Base-by-base conservation (phyloP, 2,329 filamentous ascomycete species). In the Pseudocercospora ulei region DNA sequence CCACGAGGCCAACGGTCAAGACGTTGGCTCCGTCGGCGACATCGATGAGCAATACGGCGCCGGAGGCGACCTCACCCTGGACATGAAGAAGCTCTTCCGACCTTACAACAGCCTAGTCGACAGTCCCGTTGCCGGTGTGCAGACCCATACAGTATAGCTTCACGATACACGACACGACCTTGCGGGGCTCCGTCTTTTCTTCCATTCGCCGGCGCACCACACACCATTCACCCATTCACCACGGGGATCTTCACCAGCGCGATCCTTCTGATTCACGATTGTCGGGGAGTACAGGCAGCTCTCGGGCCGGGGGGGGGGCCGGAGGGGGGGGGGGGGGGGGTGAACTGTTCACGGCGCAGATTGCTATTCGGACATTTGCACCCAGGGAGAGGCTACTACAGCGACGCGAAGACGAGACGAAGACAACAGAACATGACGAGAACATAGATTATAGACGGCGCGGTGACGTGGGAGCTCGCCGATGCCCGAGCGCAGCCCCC, bases 61-160 rank as follows among this genome's bases (percentile, higher is more conserved):
- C 25, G 52, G 46, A 34, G 66, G 67, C 48, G 71, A 80, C 56
- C 66, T 80, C 50, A 80, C 75, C 5, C 66, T 83, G 44, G 73
- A 83, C 60, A 81, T 83, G 78, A 75, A 75, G 54, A 68, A 76
- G 51, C 66, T 85, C 35, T 83, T 84, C 59, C 75, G 70, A 54
- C 78, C 78, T 9, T 66, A 68, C 56, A 57, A 62, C 40, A 53
- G 54, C 28, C 51, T 55, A 27, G 31, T 54, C 36, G 54, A 60
- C 41, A 56, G 55, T 35, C 56, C 56, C n/a, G 49, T 58, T 14
- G 54, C 51, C 37, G 52, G 56, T 26, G 48, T 60, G 23, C 55
- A 53, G 41, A 57, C 57, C 11, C 41, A 50, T 35, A 44, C 41
- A 26, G 38, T 50, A 7, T 47, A 50, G 34, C 25, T 20, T 39